Conservation (phyloP, 2,329 filamentous ascomycete species). For the Pezicula neosporulosa region DNA sequence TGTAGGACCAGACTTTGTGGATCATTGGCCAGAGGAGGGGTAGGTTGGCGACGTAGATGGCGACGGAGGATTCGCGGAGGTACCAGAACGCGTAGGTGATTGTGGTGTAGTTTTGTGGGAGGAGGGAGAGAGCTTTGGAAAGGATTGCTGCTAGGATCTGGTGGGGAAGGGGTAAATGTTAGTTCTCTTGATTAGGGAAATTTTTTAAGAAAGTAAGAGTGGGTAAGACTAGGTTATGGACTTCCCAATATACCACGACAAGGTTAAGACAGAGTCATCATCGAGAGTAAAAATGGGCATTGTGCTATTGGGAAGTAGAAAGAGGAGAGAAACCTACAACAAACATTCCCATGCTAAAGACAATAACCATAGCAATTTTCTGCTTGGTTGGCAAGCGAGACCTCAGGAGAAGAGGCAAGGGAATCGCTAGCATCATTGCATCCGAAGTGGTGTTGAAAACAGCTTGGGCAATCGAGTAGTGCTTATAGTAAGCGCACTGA, state of each 20-base stretch:
- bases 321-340: conserved; percentile 27
- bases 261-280: neutral
- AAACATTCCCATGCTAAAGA: conserved; percentile 40
- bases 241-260: neutral
- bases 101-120: conserved; percentile 6
- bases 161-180: too few species aligned
- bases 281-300: too few species aligned
- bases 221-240: neutral
- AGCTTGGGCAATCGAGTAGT: conserved; percentile 53
- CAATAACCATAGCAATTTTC: conserved; percentile 43
- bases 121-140: neutral
- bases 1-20: neutral
- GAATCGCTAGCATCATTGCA: conserved; percentile 50
- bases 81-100: conserved; percentile 37
- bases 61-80: conserved; percentile 44
- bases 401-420: conserved; percentile 47
- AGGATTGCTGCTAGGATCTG: neutral
- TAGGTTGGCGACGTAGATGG: conserved; percentile 46
- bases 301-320: neutral
- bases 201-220: too few species aligned
- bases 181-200: too few species aligned
- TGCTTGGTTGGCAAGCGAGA: conserved; percentile 43
- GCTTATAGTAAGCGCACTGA: conserved; percentile 51
- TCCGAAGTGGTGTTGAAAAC: conserved; percentile 56
- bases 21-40: conserved; percentile 39